Evolutionary conservation across 805 yeast species (phyloP), one percentile per base, ranked within the genome.

Genomic region (Pichia kluyveri): DNA sequence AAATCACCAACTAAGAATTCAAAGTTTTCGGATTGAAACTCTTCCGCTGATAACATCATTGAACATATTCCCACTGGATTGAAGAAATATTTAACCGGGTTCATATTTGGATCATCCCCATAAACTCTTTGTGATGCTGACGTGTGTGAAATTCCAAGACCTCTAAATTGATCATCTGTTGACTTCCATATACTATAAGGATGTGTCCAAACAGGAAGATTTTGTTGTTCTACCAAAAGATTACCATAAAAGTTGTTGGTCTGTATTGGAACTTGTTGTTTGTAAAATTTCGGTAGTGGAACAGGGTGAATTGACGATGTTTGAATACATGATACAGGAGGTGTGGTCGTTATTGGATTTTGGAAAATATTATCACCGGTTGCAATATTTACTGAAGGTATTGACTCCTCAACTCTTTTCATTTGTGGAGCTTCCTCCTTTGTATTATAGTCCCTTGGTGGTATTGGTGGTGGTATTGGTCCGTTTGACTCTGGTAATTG

Each of bases 221-320:
- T 76, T 59, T 83, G 91, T 47, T 73, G 72, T 0, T 74, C 88
- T 36, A 86, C 70, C 11, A 86, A 63, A 62, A 86, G 65, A 63
- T 86, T 86, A 37, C 84, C 82, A 61, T 81, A 86, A 58, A 86
- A 86, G 59, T 86, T 85, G 62, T 86, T 86, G 8, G 95, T 86
- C 51, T 82, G 82, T 30, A 82, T 70, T 12, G 68, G 67, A 6
- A 88, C 89, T 15, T 49, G 48, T 37, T 60, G 65, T 34, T 52
- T 49, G 32, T 65, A 67, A 46, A 73, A 79, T 49, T 67, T 72
- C 6, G 83, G 72, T 48, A 73, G 69, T 80, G 84, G 80, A 8
- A 83, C 70, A 9, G 87, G 81, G 58, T 84, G 86, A 2, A 86
- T 86, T 47, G 77, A 79, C 1, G 89, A 72, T 77, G 48, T 18